phyloP scores from a whole-genome alignment of 352 stramenopile genomes.

The Aphanomyces invadans region DNA sequence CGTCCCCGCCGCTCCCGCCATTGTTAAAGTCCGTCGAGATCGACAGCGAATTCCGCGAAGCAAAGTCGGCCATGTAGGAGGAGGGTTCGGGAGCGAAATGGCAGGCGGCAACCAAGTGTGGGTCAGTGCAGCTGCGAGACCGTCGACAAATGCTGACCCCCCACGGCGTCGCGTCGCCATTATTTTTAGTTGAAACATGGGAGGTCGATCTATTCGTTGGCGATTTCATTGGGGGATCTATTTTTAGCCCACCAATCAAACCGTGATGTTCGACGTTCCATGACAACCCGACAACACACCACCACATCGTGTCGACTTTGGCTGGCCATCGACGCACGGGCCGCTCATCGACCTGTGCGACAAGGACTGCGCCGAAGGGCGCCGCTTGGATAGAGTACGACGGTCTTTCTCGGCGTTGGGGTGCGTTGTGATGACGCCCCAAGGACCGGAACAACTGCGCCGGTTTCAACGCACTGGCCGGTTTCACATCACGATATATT shows the following conservation, averaged over 20 bases:
- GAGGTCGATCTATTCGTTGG: neutral
- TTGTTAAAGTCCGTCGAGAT: constrained; percentile 24
- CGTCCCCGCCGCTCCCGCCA: neutral
- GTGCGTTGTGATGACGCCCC: no score
- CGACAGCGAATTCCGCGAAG: constrained; percentile 18
- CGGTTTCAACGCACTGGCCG: neutral
- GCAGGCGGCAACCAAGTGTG: neutral
- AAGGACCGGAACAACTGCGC: no score
- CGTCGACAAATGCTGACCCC: neutral
- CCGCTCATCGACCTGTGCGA: no score
- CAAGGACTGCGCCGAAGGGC: no score
- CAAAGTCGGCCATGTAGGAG: neutral
- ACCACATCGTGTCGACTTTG: neutral
- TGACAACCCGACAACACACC: neutral
- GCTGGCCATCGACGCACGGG: no score
- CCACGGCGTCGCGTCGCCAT: neutral
- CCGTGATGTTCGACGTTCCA: neutral
- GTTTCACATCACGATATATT: neutral
- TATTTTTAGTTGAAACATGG: constrained; percentile 4
- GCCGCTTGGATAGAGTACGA: no score
- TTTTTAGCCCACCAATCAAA: neutral
- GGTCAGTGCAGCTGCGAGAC: neutral
- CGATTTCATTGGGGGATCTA: neutral
- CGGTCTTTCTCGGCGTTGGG: no score
- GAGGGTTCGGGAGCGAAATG: neutral